Conservation (phyloP, 805 yeast genomes). For the Metschnikowia lachancei region DNA sequence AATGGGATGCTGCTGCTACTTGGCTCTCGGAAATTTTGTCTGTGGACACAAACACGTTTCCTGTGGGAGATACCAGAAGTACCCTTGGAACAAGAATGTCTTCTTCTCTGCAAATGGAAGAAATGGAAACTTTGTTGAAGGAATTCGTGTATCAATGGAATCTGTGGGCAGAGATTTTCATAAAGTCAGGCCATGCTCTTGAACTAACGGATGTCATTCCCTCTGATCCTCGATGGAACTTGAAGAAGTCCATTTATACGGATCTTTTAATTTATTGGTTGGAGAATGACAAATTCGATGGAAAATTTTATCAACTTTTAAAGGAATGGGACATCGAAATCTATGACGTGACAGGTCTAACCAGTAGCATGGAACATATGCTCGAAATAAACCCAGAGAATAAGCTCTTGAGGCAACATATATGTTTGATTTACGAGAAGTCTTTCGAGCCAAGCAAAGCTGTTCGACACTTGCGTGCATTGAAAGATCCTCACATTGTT, state of each 20-base stretch:
- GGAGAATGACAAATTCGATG: constrained; percentile 18
- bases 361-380: constrained; percentile 45
- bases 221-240: constrained; percentile 31
- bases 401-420: constrained; percentile 36
- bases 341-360: constrained; percentile 47
- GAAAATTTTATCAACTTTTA: constrained; percentile 43
- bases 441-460: constrained; percentile 61
- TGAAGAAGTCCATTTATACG: constrained; percentile 29
- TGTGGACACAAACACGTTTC: constrained; percentile 22
- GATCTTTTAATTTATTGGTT: constrained; percentile 51
- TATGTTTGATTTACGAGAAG: constrained; percentile 55
- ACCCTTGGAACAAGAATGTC: constrained; percentile 23
- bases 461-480: constrained; percentile 55
- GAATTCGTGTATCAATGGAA: constrained; percentile 55
- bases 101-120: constrained; percentile 16
- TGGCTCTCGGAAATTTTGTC: constrained; percentile 38
- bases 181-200: constrained; percentile 44
- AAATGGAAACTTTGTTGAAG: constrained; percentile 20
- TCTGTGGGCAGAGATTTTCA: constrained; percentile 54
- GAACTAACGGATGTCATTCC: constrained; percentile 61
- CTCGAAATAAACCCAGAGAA: constrained; percentile 28
- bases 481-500: constrained; percentile 55
- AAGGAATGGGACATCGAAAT: constrained; percentile 56
- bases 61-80: constrained; percentile 32
- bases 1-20: constrained; percentile 56